Evolutionary conservation across 805 yeast genomes (phyloP).

Genomic region (Yarrowia porcina): DNA sequence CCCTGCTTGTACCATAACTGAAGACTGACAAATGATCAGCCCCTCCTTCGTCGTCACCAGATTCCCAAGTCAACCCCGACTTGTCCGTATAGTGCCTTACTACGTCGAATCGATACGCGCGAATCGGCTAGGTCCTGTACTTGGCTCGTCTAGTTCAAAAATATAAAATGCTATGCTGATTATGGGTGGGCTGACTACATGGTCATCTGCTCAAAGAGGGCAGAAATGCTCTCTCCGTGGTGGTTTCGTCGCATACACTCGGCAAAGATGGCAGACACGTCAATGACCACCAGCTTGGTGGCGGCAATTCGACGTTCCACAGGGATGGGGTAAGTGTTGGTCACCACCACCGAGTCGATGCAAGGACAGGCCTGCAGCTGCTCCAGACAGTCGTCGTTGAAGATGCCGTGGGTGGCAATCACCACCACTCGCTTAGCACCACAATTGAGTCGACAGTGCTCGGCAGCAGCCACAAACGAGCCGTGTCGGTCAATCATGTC

Average conservation of each 20-base stretch:
- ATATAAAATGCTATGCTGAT: conserved; percentile 22
- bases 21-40: too few relatives aligned
- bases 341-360: conserved; percentile 88
- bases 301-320: conserved; percentile 55
- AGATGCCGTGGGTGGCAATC: conserved; percentile 94
- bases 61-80: too few relatives aligned
- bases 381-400: conserved; percentile 82
- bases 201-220: conserved; percentile 75
- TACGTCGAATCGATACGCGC: background rate
- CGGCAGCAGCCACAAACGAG: conserved; percentile 95
- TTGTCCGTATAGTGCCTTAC: background rate
- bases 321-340: conserved; percentile 91
- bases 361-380: conserved; percentile 71
- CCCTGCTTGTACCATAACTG: too few relatives aligned
- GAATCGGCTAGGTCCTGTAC: background rate
- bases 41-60: too few relatives aligned
- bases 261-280: conserved; percentile 91
- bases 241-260: conserved; percentile 99
- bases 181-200: background rate
- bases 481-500: conserved; percentile 97
- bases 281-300: conserved; percentile 78
- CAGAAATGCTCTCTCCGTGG: conserved; percentile 95
- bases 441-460: conserved; percentile 90
- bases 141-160: conserved; percentile 15
- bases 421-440: conserved; percentile 91